Percentiles rank a stretch among this genome's conserved stretches.
These are phyloP conservation scores for Fusarium sp. DNA, from an alignment of 2,329 filamentous ascomycete genomes.

Conservation along the genomic window DNA sequence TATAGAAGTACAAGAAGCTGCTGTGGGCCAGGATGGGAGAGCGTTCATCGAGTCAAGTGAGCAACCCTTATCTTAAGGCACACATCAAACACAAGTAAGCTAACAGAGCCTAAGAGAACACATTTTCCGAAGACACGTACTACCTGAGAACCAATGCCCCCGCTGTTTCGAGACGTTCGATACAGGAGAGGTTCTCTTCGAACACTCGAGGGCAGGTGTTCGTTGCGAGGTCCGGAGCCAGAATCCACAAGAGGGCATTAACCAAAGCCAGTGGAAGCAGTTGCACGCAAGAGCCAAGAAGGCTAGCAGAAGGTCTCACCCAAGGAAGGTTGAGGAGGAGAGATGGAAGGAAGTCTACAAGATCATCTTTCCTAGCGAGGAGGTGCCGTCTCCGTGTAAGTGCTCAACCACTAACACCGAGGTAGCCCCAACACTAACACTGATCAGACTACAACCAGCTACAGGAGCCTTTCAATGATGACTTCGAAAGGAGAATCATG, in stretches of 20 bases:
- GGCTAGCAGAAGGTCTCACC: neutral
- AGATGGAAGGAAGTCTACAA: constrained; percentile 34
- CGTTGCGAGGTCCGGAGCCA: constrained; percentile 17
- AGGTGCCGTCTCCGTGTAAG: constrained; percentile 34
- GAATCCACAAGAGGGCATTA: constrained; percentile 26
- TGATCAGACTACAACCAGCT: constrained; percentile 20
- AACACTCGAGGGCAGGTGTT: constrained; percentile 15
- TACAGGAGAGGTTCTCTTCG: constrained; percentile 1
- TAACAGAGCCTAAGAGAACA: constrained; percentile 28
- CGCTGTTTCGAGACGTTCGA: constrained; percentile 29
- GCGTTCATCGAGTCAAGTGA: constrained; percentile 39
- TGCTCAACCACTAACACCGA: constrained; percentile 4
- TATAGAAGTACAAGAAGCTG: constrained; percentile 29
- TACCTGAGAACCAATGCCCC: constrained; percentile 27
- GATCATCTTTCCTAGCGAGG: constrained; percentile 35
- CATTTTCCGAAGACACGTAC: constrained; percentile 30
- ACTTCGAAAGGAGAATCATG: constrained; percentile 11
- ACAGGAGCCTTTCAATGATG: constrained; percentile 4
- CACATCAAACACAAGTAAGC: neutral
- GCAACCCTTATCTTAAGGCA: neutral
- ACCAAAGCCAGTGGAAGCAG: constrained; percentile 11
- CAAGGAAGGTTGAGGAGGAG: constrained; percentile 23
- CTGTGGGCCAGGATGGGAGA: constrained; percentile 34
- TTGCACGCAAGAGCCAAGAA: constrained; percentile 19
- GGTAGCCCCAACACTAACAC: constrained; percentile 6